A percentile compares a stretch with the other conserved stretches of the same genome.
phyloP scores from a whole-genome alignment of 768 basidiomycete species.

The Leucosporidium yakuticum region DNA sequence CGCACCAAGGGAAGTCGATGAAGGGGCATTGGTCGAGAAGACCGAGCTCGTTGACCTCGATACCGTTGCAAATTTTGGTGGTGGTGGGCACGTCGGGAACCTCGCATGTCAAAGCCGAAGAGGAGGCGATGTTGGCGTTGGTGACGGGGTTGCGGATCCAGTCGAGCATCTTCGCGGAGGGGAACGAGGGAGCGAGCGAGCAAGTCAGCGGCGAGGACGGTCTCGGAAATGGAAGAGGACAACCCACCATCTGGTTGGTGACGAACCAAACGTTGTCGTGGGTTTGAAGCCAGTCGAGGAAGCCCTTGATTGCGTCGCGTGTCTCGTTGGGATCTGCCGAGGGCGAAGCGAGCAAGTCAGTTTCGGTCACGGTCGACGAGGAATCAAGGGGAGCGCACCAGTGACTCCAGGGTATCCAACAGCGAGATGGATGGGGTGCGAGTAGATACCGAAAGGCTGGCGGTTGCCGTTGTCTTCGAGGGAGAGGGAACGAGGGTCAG shows the following conservation, averaged over 20 bases:
- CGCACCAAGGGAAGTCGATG: slow-evolving; percentile 33
- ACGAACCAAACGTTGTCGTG: slow-evolving; percentile 55
- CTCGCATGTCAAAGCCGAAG: slow-evolving; percentile 59
- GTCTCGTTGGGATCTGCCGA: slow-evolving; percentile 51
- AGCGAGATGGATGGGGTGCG: slow-evolving; percentile 66
- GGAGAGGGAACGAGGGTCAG: neutral
- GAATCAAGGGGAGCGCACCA: slow-evolving; percentile 35
- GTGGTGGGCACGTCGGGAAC: slow-evolving; percentile 57
- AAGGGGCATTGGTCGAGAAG: slow-evolving; percentile 39
- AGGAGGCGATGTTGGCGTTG: slow-evolving; percentile 53
- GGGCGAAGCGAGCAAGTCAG: slow-evolving; percentile 35
- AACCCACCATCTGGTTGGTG: slow-evolving; percentile 21
- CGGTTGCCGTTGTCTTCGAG: slow-evolving; percentile 57
- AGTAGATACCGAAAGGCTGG: slow-evolving; percentile 73
- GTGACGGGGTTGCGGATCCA: slow-evolving; percentile 70
- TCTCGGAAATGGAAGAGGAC: neutral
- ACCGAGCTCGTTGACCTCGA: slow-evolving; percentile 61
- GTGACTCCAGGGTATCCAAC: slow-evolving; percentile 53
- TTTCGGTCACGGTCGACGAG: slow-evolving; percentile 28
- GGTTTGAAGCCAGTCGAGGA: slow-evolving; percentile 73
- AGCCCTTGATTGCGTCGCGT: slow-evolving; percentile 67
- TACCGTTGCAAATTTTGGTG: slow-evolving; percentile 69
- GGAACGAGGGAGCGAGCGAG: slow-evolving; percentile 52
- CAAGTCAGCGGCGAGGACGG: neutral
- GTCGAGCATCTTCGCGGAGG: slow-evolving; percentile 56